These are phyloP conservation scores for Wickerhamomyces sp. DNA, from an alignment of 1,139 yeast genomes.

Conservation along the genomic window DNA sequence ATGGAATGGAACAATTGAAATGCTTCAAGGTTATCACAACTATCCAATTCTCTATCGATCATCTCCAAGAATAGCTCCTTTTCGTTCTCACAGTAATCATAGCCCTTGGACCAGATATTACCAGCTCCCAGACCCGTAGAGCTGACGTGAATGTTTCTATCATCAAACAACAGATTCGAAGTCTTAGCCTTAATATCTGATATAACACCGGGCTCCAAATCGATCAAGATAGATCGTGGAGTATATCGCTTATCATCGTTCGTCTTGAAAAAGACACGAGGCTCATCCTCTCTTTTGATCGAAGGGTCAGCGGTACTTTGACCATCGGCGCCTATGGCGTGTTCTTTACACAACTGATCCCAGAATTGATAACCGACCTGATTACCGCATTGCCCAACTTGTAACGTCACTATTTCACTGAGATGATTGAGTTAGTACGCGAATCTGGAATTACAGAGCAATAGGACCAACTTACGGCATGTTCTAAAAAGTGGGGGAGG, in stretches of 20 bases:
- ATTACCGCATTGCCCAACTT: slow-evolving; percentile 92
- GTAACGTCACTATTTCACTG: slow-evolving; percentile 56
- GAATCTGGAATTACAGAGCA: too few relatives aligned
- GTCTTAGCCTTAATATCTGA: slow-evolving; percentile 51
- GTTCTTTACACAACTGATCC: slow-evolving; percentile 85
- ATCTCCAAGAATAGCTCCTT: slow-evolving; percentile 73
- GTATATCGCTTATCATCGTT: slow-evolving; percentile 76
- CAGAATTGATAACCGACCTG: slow-evolving; percentile 93
- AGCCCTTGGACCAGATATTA: slow-evolving; percentile 93
- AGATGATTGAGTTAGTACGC: too few relatives aligned
- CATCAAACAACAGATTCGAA: slow-evolving; percentile 66
- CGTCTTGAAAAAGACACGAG: slow-evolving; percentile 78
- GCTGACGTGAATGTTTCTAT: slow-evolving; percentile 75
- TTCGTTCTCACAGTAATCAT: slow-evolving; percentile 64
- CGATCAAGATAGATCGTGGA: slow-evolving; percentile 81
- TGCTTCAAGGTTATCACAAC: slow-evolving; percentile 84
- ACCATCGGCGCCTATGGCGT: slow-evolving; percentile 80
- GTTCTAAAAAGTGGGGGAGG: too few relatives aligned
- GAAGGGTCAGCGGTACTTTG: slow-evolving; percentile 25
- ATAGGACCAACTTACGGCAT: too few relatives aligned
- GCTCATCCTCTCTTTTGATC: slow-evolving; percentile 56
- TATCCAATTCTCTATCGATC: slow-evolving; percentile 87
- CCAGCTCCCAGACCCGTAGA: slow-evolving; percentile 90
- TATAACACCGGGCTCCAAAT: slow-evolving; percentile 88
- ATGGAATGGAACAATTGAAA: slow-evolving; percentile 91